Conservation (phyloP, 306 rosid genomes). For the Inga leiocalycina region DNA sequence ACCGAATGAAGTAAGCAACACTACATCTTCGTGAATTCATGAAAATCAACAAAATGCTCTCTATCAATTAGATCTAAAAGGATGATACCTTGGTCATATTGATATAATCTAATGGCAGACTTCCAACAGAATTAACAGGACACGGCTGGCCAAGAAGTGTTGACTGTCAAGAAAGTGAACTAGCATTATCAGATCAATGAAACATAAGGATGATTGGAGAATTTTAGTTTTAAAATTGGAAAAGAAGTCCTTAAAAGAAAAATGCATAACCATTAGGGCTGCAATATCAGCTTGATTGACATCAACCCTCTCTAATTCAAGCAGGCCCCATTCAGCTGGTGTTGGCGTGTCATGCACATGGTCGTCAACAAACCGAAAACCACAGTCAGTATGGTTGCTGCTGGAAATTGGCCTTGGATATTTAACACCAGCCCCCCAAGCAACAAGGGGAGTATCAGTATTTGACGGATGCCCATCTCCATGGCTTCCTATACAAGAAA, state of each 20-base stretch:
- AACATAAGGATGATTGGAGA: constrained; percentile 25
- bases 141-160: constrained; percentile 85
- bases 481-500: constrained; percentile 69
- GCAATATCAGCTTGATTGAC: constrained; percentile 95
- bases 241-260: constrained; percentile 10
- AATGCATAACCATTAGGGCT: constrained; percentile 75
- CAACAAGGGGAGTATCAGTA: constrained; percentile 95
- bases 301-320: constrained; percentile 84
- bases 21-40: constrained; percentile 1
- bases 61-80: constrained; percentile 31
- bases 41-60: constrained; percentile 11
- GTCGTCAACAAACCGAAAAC: constrained; percentile 76
- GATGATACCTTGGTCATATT: constrained; percentile 66
- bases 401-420: constrained; percentile 68
- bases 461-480: constrained; percentile 96
- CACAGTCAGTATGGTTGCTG: constrained; percentile 73
- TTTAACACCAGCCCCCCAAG: constrained; percentile 92
- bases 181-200: constrained; percentile 40
- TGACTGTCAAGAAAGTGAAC: constrained; percentile 61
- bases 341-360: constrained; percentile 83
- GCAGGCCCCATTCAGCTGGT: constrained; percentile 83
- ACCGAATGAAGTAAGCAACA: constrained; percentile 17
- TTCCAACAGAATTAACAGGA: constrained; percentile 89
- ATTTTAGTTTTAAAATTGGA: constrained; percentile 18
- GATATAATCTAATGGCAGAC: constrained; percentile 76